Base-by-base conservation (phyloP, 1,139 yeast species). In the Taphrina flavorubra region DNA sequence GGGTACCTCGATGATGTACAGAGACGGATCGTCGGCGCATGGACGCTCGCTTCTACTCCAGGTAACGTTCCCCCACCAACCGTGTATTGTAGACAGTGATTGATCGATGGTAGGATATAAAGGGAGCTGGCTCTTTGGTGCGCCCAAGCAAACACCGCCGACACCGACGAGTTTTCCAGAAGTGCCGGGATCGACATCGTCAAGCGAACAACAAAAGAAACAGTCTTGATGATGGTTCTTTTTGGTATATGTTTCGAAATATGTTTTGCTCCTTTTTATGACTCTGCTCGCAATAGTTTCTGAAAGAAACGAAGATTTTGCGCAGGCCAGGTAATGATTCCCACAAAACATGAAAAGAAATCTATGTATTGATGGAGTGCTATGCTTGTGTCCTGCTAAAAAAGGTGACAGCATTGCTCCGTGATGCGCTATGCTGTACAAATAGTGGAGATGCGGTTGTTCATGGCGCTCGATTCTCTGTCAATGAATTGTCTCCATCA, bases 121-220 rank as follows among this genome's bases (percentile, higher is more conserved):
- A 44, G 62, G 62, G 6, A 58, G 62, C 31, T 58, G 62, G 62
- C 53, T 58, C 2, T 58, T 58, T 31, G 60, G 60, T 20, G 36
- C 53, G n/a, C 53, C 53, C 13, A 49, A 49, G 31, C 31, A 25
- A 4, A 4, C 31, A 2, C 31, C 31, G 31, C 31, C 31, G 31
- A 16, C 47, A 44, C 47, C 47, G 8, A 14, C 18, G 8, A 42
- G 58, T 37, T 44, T 6, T 10, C 2, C 49, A 37, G 49, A 8
- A 18, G 18, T n/a, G 49, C 18, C 10, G 8, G 60, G n/a, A n/a
- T n/a, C n/a, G n/a, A n/a, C 31, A 14, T 6, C 53, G 7, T 6
- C 31, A 25, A 25, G 31, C 31, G 31, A 49, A 2, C 14, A 18
- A 13, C 25, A 56, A 14, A 56, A 56, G 49, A 49, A 53, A 18